Conservation (phyloP, 352 stramenopile genomes). For the Phytophthora sp. region DNA sequence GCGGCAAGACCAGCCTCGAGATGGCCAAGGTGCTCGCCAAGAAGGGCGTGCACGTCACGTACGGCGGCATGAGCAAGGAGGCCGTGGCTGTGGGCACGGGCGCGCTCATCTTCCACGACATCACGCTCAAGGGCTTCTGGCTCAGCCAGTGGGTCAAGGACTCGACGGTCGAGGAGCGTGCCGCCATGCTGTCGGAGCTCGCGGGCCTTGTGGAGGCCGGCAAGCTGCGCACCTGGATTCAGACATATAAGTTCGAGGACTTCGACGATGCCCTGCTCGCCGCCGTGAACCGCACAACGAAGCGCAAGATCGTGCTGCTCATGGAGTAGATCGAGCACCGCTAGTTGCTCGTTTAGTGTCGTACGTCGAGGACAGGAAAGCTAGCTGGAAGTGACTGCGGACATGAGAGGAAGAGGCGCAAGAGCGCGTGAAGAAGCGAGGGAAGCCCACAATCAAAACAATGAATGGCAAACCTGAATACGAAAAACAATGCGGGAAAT, state of each 20-base stretch:
- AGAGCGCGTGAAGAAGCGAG: conserved; percentile 7
- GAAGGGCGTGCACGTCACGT: conserved; percentile 82
- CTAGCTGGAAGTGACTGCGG: conserved; percentile 23
- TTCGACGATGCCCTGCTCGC: conserved; percentile 80
- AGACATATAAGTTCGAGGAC: conserved; percentile 88
- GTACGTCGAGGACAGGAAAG: conserved; percentile 22
- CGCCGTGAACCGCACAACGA: conserved; percentile 79
- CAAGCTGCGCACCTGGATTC: conserved; percentile 85
- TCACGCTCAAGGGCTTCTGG: conserved; percentile 89
- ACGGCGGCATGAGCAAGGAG: conserved; percentile 84
- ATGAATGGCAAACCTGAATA: conserved; percentile 39
- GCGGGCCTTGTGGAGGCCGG: conserved; percentile 66
- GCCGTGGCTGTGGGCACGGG: conserved; percentile 67
- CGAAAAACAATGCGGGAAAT: conserved; percentile 26
- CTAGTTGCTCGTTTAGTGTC: conserved; percentile 20
- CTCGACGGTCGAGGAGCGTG: conserved; percentile 61
- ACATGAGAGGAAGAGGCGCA: conserved; percentile 6
- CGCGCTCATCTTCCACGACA: conserved; percentile 88
- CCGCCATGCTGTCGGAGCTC: conserved; percentile 73
- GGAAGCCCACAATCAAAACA: conserved; percentile 29
- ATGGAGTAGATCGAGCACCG: conserved; percentile 64
- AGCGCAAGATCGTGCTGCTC: conserved; percentile 84
- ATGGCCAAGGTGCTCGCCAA: conserved; percentile 75
- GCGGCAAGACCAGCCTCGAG: conserved; percentile 71
- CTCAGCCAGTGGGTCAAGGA: conserved; percentile 86